Conservation (phyloP, 2,329 filamentous ascomycete species). For the Emergomyces africanus region DNA sequence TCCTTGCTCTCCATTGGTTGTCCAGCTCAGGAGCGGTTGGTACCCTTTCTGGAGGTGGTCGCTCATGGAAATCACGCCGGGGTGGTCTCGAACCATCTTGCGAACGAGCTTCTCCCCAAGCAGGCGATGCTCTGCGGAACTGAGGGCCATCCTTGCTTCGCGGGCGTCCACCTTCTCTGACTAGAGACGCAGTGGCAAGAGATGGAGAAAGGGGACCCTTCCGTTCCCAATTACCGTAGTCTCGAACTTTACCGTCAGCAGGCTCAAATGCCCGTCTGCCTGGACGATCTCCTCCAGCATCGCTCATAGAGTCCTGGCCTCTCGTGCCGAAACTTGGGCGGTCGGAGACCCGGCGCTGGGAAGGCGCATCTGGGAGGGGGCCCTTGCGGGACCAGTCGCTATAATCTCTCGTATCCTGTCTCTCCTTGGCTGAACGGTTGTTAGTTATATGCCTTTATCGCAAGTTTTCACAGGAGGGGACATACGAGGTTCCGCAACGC, state of each 20-base stretch:
- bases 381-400: constrained; percentile 90
- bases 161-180: constrained; percentile 43
- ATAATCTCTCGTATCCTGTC: constrained; percentile 68
- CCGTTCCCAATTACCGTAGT: constrained; percentile 87
- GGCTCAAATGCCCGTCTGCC: constrained; percentile 54
- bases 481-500: constrained; percentile 95
- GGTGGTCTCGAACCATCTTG: constrained; percentile 71
- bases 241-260: constrained; percentile 61
- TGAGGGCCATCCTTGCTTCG: constrained; percentile 47
- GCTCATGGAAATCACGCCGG: constrained; percentile 61
- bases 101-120: constrained; percentile 56
- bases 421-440: constrained; percentile 60
- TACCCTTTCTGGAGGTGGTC: constrained; percentile 49
- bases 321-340: constrained; percentile 41
- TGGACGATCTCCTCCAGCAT: constrained; percentile 51
- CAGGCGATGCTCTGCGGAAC: constrained; percentile 55
- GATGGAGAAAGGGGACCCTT: constrained; percentile 76
- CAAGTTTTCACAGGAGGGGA: constrained; percentile 14
- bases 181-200: constrained; percentile 34
- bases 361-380: constrained; percentile 62
- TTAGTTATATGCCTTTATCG: background rate
- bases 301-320: constrained; percentile 42
- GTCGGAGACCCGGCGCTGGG: constrained; percentile 42
- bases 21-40: constrained; percentile 86
- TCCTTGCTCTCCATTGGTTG: constrained; percentile 81